Base-by-base conservation (phyloP, 257 asterid species). In the Solanum arcanum region DNA sequence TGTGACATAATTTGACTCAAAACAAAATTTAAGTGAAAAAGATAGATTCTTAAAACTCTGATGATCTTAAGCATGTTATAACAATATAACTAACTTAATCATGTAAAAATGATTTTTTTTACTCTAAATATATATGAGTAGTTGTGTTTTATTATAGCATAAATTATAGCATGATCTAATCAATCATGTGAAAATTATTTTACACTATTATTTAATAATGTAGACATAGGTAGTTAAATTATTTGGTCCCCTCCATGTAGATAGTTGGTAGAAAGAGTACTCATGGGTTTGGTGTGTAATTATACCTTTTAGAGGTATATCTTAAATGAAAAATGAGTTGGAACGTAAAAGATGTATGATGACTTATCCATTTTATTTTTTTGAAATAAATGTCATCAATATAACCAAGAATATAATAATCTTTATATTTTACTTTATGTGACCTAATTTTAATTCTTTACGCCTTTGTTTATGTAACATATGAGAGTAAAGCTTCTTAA, bases 261-360 rank as follows among this genome's bases (percentile, higher is more conserved):
- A 39, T 35, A 44, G 83, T 85, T 37, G 18, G 29, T 37, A 29
- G 25, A 77, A 46, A 70, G 12, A 52, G 39, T 37, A 37, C 8
- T 86, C 69, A 62, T 80, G 33, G 39, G 16, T 56, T 86, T 76
- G 83, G 33, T 64, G 10, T 31, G 49, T 20, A 70, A 80, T 37
- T 37, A 37, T 6, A 82, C 44, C 27, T 21, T 49, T 49, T 80
- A 18, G 44, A 47, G 80, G 86, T 86, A 42, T 27, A 35, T 33
- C 64, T 41, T 35, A 83, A 84, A 89, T 77, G 89, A 84, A n/a
- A 35, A 87, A 41, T 81, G 81, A 39, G 59, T 86, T 56, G 75
- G 73, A 66, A 70, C 44, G 25, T 78, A 42, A 86, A 86, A 66
- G 80, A 59, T 82, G 84, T 85, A 86, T 89, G 83, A 31, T 59